Conservation (phyloP, 768 basidiomycete species). For the Lactarius hengduanensis region DNA sequence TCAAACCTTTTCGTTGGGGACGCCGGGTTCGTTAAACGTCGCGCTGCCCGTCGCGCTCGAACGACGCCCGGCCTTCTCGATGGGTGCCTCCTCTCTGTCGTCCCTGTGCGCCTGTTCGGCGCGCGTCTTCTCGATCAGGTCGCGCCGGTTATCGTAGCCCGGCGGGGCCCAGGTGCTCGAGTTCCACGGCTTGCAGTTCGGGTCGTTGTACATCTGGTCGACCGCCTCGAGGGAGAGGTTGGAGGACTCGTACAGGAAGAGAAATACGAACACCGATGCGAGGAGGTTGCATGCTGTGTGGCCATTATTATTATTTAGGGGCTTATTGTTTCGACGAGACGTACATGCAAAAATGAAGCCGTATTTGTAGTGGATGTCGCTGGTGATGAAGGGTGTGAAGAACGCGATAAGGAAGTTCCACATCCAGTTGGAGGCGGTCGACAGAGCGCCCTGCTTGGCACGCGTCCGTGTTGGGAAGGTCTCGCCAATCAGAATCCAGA, state of each 20-base stretch:
- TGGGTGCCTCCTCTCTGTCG: too few relatives aligned
- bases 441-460: conserved; percentile 66
- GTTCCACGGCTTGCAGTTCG: conserved; percentile 64
- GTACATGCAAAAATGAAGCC: conserved; percentile 69
- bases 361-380: conserved; percentile 56
- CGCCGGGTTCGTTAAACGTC: background rate
- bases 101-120: conserved; percentile 40
- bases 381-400: conserved; percentile 73
- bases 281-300: conserved; percentile 52
- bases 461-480: conserved; percentile 72
- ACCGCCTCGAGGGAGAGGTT: conserved; percentile 66
- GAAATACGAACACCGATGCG: conserved; percentile 58
- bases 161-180: conserved; percentile 58
- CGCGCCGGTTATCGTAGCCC: conserved; percentile 49
- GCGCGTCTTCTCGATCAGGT: conserved; percentile 45
- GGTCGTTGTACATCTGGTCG: conserved; percentile 65
- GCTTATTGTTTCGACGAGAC: conserved; percentile 11
- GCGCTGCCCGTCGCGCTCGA: conserved; percentile 8
- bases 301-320: too few relatives aligned
- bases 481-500: conserved; percentile 79
- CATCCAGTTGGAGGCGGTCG: conserved; percentile 63
- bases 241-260: conserved; percentile 75
- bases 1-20: background rate
- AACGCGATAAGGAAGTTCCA: conserved; percentile 74
- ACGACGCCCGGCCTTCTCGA: background rate